phyloP scores from a whole-genome alignment of 805 yeast genomes.

The Candida piceae region DNA sequence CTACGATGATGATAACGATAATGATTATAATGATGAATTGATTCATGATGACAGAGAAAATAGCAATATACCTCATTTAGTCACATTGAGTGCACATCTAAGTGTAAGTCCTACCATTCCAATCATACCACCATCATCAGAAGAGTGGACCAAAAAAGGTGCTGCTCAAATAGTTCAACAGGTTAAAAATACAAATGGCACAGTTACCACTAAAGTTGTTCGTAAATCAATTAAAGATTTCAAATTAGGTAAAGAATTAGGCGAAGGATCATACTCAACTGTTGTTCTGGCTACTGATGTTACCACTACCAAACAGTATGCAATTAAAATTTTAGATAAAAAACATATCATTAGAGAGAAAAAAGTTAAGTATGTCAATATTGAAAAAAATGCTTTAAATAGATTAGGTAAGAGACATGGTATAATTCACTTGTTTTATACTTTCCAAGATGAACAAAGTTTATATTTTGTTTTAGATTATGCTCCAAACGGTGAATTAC shows the following conservation, averaged over 20 bases:
- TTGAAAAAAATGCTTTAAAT: constrained; percentile 76
- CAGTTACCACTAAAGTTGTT: constrained; percentile 45
- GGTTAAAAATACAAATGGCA: constrained; percentile 41
- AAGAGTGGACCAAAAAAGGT: constrained; percentile 53
- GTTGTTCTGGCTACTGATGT: constrained; percentile 82
- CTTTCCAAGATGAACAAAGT: constrained; percentile 73
- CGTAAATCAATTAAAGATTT: constrained; percentile 71
- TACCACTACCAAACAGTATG: constrained; percentile 58
- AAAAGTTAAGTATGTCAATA: constrained; percentile 78
- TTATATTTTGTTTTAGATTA: constrained; percentile 72
- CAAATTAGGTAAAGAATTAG: constrained; percentile 78
- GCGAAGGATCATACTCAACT: constrained; percentile 95
- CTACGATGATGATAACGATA: constrained; percentile 6
- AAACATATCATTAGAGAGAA: constrained; percentile 75
- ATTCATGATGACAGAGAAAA: constrained; percentile 3
- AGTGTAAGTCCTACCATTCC: background rate
- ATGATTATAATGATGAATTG: constrained; percentile 4
- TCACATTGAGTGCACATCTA: background rate
- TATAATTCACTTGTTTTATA: constrained; percentile 63
- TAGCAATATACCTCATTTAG: background rate
- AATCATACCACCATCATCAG: constrained; percentile 19
- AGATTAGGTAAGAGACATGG: constrained; percentile 58
- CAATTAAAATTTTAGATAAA: constrained; percentile 72
- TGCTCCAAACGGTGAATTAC: constrained; percentile 75
- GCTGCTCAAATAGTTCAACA: constrained; percentile 52